These are phyloP conservation scores for Colletotrichum sp. DNA, from an alignment of 2,329 filamentous ascomycete species.

Conservation along the genomic window DNA sequence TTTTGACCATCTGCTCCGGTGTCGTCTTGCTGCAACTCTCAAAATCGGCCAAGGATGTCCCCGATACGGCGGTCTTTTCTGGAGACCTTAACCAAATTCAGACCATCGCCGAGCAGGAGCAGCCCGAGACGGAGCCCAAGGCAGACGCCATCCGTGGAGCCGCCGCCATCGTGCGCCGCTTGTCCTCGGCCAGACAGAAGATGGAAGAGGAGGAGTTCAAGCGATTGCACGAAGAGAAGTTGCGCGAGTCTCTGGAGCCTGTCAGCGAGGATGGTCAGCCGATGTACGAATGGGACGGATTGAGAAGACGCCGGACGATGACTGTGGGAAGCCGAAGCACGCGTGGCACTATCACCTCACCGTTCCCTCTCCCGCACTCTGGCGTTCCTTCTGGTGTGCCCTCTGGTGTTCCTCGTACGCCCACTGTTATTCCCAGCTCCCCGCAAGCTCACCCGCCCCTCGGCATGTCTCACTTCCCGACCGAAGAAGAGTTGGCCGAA, in stretches of 20 bases:
- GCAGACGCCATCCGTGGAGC: slow-evolving; percentile 94
- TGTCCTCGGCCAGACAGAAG: slow-evolving; percentile 77
- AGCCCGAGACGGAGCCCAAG: slow-evolving; percentile 95
- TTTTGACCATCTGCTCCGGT: slow-evolving; percentile 90
- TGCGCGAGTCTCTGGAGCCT: slow-evolving; percentile 71
- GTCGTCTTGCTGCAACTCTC: slow-evolving; percentile 95
- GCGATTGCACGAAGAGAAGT: slow-evolving; percentile 79
- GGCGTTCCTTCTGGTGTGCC: slow-evolving; percentile 24
- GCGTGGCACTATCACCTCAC: slow-evolving; percentile 11
- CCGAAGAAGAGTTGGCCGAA: slow-evolving; percentile 65
- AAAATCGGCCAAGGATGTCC: slow-evolving; percentile 96
- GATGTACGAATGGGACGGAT: slow-evolving; percentile 85
- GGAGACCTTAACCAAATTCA: slow-evolving; percentile 95
- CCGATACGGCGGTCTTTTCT: slow-evolving; percentile 88
- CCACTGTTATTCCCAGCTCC: slow-evolving; percentile 16
- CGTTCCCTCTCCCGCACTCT: neutral
- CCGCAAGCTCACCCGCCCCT: slow-evolving; percentile 69
- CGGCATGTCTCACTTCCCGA: slow-evolving; percentile 86
- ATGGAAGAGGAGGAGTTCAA: slow-evolving; percentile 82
- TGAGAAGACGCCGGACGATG: slow-evolving; percentile 74
- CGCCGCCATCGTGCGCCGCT: slow-evolving; percentile 82
- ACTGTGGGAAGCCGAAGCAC: slow-evolving; percentile 39
- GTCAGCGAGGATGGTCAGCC: slow-evolving; percentile 77
- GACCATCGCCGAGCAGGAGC: slow-evolving; percentile 92
- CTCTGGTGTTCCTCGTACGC: slow-evolving; percentile 27